Percentiles rank a stretch among this genome's conserved stretches.
Conservation (phyloP, 768 basidiomycete species). For the Mycena alexandri region DNA sequence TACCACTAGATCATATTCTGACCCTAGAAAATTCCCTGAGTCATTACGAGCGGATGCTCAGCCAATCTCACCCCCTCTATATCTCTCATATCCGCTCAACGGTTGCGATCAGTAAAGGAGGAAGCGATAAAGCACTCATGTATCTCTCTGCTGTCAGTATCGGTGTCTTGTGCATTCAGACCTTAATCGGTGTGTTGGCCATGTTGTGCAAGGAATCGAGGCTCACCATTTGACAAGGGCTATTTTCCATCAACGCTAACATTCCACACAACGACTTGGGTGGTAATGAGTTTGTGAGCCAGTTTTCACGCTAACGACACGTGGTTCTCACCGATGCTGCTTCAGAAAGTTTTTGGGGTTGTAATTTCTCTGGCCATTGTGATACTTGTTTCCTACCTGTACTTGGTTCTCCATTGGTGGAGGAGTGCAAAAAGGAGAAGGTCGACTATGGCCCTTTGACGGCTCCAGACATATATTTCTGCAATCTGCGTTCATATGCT, state of each 20-base stretch:
- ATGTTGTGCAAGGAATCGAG: background rate
- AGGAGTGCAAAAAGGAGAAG: slow-evolving; percentile 28
- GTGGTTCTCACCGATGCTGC: slow-evolving; percentile 36
- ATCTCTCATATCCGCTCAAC: slow-evolving; percentile 79
- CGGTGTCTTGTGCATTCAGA: slow-evolving; percentile 60
- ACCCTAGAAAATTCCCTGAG: slow-evolving; percentile 86
- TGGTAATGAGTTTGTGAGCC: slow-evolving; percentile 39
- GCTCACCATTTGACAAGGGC: slow-evolving; percentile 57
- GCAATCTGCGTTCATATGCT: background rate
- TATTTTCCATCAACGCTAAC: slow-evolving; percentile 75
- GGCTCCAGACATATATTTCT: background rate
- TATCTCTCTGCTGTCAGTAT: slow-evolving; percentile 76
- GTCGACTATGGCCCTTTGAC: slow-evolving; percentile 14
- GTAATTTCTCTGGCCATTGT: slow-evolving; percentile 61
- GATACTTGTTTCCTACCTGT: slow-evolving; percentile 48
- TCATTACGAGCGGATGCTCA: slow-evolving; percentile 90
- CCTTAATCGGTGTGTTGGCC: slow-evolving; percentile 63
- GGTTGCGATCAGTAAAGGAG: slow-evolving; percentile 69
- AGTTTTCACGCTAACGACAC: background rate
- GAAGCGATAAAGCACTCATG: slow-evolving; percentile 75
- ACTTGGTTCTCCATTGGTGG: slow-evolving; percentile 34
- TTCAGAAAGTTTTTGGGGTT: slow-evolving; percentile 67
- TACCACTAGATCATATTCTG: slow-evolving; percentile 83
- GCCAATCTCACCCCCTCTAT: slow-evolving; percentile 90
- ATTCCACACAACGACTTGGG: slow-evolving; percentile 66